These are phyloP conservation scores for Mycena citricolor DNA, from an alignment of 1,284 basidiomycete species.

Conservation along the genomic window DNA sequence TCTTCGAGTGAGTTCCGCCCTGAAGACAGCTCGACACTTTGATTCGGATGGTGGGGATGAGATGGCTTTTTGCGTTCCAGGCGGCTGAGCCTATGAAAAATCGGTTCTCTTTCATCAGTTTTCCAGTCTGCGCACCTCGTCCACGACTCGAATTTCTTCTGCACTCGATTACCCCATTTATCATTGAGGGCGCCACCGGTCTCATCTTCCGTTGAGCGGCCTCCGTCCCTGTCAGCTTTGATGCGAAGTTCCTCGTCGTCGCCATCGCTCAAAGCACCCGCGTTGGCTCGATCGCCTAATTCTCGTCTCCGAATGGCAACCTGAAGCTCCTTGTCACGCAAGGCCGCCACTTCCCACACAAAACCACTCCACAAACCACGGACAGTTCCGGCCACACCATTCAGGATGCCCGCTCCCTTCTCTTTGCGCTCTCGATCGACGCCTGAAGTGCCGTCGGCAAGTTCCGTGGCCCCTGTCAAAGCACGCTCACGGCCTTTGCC, in stretches of 20 bases:
- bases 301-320: constrained; percentile 7
- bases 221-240: constrained; percentile 32
- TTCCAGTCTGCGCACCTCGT: constrained; percentile 47
- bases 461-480: no score
- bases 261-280: constrained; percentile 33
- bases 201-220: constrained; percentile 45
- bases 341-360: constrained; percentile 31
- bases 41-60: no score
- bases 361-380: constrained; percentile 42
- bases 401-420: constrained; percentile 37
- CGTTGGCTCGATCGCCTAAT: constrained; percentile 12
- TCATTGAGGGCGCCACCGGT: constrained; percentile 32
- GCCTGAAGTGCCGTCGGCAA: constrained; percentile 11
- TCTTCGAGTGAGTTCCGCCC: constrained; percentile 21
- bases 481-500: no score
- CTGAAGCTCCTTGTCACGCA: constrained; percentile 36
- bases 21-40: constrained; percentile 29
- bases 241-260: constrained; percentile 34
- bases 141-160: constrained; percentile 71
- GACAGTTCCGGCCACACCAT: constrained; percentile 35
- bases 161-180: constrained; percentile 59
- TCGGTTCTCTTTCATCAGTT: background rate
- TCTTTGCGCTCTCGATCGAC: constrained; percentile 35
- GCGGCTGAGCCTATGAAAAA: constrained; percentile 10
- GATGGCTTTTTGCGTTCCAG: constrained; percentile 26